Base-by-base conservation (phyloP, 495 filamentous ascomycete genomes). In the Xylaria palmicola region DNA sequence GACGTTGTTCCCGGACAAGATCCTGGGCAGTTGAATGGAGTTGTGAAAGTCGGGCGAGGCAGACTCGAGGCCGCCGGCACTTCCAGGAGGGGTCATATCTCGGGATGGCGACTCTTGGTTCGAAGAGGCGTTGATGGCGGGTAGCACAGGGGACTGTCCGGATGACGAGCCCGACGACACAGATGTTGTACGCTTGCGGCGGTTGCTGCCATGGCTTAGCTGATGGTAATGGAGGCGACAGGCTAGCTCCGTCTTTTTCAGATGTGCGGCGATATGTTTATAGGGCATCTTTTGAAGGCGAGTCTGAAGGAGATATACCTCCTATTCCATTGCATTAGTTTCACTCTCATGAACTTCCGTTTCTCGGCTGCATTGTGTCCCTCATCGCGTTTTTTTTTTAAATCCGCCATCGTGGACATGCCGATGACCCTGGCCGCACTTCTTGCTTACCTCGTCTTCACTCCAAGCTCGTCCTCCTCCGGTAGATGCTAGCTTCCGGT, bases 221-320 rank as follows among this genome's bases (percentile, higher is more conserved):
- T 93, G 90, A 64, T 93, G 90, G 68, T 89, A 93, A 69, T 93
- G 90, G 40, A 93, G 83, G 53, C 90, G 89, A 74, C 90, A 93
- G 53, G 90, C 90, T 59, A 93, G 77, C 77, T 93, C 90, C 4
- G 90, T 93, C 79, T 93, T 93, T 74, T 91, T 90, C 62, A 93
- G 75, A 65, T 91, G 86, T 58, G 85, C 83, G 58, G 90, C 90
- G 68, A 93, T 93, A 66, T 92, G 90, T 81, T 93, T 93, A 75
- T 93, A 93, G 1, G 90, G 89, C 85, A 92, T 90, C 76, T 92
- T 92, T 64, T 92, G 88, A 71, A 88, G 83, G 40, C 90, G 86
- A 60, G 89, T 92, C 70, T 90, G 88, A 62, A 93, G 83, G 37
- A 93, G 85, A 72, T 92, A 93, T n/a, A 86, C 83, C 77, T 93